These are phyloP conservation scores for Pythium aquatile DNA, from an alignment of 352 stramenopile genomes.

Conservation along the genomic window DNA sequence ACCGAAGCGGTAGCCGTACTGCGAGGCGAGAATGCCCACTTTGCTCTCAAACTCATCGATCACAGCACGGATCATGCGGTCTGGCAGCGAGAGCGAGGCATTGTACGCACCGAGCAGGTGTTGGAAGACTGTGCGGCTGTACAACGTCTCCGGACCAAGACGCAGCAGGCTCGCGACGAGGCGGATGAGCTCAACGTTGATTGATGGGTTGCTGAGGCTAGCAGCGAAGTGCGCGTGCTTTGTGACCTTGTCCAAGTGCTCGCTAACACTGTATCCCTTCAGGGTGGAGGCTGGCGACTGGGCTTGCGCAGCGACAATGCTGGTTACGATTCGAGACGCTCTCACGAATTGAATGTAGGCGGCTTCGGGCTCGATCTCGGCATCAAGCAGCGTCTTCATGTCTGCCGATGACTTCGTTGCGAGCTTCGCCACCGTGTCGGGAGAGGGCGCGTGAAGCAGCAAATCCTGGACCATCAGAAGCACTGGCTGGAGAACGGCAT, in stretches of 20 bases:
- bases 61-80: constrained; percentile 53
- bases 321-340: constrained; percentile 10
- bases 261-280: constrained; percentile 9
- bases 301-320: neutral
- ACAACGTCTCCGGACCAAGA: constrained; percentile 33
- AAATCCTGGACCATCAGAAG: constrained; percentile 10
- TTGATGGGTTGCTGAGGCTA: constrained; percentile 14
- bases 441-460: neutral
- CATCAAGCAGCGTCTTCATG: constrained; percentile 6
- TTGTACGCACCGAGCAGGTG: constrained; percentile 60
- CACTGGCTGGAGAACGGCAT: constrained; percentile 1
- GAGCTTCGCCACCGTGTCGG: neutral
- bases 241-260: constrained; percentile 21
- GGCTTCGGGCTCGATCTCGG: neutral
- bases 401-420: neutral
- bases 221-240: constrained; percentile 10
- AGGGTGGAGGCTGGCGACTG: neutral
- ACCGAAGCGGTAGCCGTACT: constrained; percentile 75
- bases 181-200: constrained; percentile 36
- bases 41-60: constrained; percentile 57
- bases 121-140: constrained; percentile 53
- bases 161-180: constrained; percentile 45
- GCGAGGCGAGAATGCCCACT: constrained; percentile 34
- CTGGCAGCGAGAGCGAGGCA: constrained; percentile 62
- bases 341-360: constrained; percentile 16